Base-by-base conservation (phyloP, 495 filamentous ascomycete genomes). In the Venustampulla echinocandica region DNA sequence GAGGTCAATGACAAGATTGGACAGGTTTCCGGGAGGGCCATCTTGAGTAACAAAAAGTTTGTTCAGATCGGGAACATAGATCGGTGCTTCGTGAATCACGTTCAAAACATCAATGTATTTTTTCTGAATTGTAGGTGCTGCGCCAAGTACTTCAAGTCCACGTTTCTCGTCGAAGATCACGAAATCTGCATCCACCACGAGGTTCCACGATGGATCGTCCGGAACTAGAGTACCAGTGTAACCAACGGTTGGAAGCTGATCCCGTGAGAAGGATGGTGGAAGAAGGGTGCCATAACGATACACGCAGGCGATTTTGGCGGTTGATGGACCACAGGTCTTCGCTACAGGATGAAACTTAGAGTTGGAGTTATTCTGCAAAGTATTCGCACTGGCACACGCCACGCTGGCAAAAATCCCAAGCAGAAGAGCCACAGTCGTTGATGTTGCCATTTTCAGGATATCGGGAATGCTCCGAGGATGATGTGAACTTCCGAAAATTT, bases 1-100 rank as follows among this genome's bases (percentile, higher is more conserved):
- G 7, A 67, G 50, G 46, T 69, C 59, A 9, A 68, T 42, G 4
- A 65, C 55, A 10, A 62, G 48, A 36, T 64, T 55, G 0, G 58
- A 55, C 9, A 62, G 52, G 27, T 50, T 55, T 3, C 43, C 43
- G 10, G 32, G 14, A 1, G 43, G 43, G 15, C 56, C 56, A 18
- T 28, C 10, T 15, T 45, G 42, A 21, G 28, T 14, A 24, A 42
- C 34, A 28, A 25, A 50, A 22, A 50, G 40, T 28, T 30, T n/a
- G 17, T 69, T 69, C 25, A 56, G 56, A 3, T 46, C 56, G 1
- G 61, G 56, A 0, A 67, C 65, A 44, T 64, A 71, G 19, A 69
- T 59, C 3, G 67, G 65, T 0, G 64, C 67, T 49, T 70, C 68
- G 42, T 70, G 68, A 9, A 67, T 56, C 1, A 54, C 61, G 17